Percentiles rank a stretch among this genome's conserved stretches.
Evolutionary conservation across 768 basidiomycete genomes (phyloP).

Genomic region (Myochromella boudieri): DNA sequence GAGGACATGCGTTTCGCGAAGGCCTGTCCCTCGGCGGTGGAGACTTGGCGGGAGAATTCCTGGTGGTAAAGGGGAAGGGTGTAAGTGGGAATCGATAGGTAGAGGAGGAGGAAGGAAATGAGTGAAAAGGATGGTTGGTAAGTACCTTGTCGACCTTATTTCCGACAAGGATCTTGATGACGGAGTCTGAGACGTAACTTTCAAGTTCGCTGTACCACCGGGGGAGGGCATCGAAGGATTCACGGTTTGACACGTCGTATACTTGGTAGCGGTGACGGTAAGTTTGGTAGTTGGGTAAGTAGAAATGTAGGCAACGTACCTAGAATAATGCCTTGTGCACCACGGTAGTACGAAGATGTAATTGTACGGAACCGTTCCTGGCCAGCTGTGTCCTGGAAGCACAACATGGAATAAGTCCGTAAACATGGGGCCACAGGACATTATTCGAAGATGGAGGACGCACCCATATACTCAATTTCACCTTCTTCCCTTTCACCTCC

Average conservation of each 20-base stretch:
- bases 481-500: conserved; percentile 78
- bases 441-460: conserved; percentile 24
- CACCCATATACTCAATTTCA: conserved; percentile 97
- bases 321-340: conserved; percentile 80
- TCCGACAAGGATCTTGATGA: conserved; percentile 94
- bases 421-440: not conserved
- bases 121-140: not conserved
- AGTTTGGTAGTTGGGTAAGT: not conserved
- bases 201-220: conserved; percentile 93
- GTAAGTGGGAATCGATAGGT: not conserved
- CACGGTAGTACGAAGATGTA: conserved; percentile 93
- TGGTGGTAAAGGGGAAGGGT: conserved; percentile 34
- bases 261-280: conserved; percentile 46
- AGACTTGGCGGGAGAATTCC: conserved; percentile 91
- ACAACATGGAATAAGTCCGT: not conserved
- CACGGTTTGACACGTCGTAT: conserved; percentile 91
- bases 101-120: not conserved
- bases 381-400: conserved; percentile 85
- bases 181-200: conserved; percentile 82
- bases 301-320: conserved; percentile 34
- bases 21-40: conserved; percentile 69
- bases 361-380: conserved; percentile 97
- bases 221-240: conserved; percentile 92
- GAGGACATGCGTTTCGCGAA: conserved; percentile 84
- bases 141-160: conserved; percentile 90